Evolutionary conservation across 192 early-diverging fungal genomes (phyloP).

Genomic region (Coemansia sp.): DNA sequence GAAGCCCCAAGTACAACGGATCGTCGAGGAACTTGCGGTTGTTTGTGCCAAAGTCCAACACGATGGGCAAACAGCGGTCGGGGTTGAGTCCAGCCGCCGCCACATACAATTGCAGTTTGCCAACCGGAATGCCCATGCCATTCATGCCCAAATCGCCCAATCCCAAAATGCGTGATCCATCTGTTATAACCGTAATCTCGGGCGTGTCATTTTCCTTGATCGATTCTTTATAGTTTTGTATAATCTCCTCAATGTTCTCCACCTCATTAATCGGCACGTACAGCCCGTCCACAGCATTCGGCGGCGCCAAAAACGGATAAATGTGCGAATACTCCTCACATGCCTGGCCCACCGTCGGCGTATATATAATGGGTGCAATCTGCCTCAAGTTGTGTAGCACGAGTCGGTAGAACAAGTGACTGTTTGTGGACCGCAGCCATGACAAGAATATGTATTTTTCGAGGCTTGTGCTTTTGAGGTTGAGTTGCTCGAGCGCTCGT

Average conservation of each 20-base stretch:
- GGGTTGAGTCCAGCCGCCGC: slow-evolving; percentile 84
- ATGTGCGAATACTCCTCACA: slow-evolving; percentile 86
- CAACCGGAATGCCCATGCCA: slow-evolving; percentile 93
- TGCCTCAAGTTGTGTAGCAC: slow-evolving; percentile 77
- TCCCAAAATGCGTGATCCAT: slow-evolving; percentile 90
- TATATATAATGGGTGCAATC: slow-evolving; percentile 75
- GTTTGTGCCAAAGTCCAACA: slow-evolving; percentile 89
- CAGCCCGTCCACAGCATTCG: slow-evolving; percentile 76
- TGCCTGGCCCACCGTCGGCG: slow-evolving; percentile 76
- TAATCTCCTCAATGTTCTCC: slow-evolving; percentile 71
- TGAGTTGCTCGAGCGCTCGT: slow-evolving; percentile 69
- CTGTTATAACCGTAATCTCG: slow-evolving; percentile 90
- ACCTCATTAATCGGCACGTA: slow-evolving; percentile 76
- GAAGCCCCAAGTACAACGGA: slow-evolving; percentile 85
- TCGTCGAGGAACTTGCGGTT: slow-evolving; percentile 76
- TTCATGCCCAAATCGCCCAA: slow-evolving; percentile 92
- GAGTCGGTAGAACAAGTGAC: slow-evolving; percentile 80
- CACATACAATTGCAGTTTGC: slow-evolving; percentile 91
- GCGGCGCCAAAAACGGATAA: slow-evolving; percentile 75
- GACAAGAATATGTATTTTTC: slow-evolving; percentile 86
- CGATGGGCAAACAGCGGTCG: slow-evolving; percentile 80
- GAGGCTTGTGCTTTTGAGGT: slow-evolving; percentile 63
- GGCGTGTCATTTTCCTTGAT: slow-evolving; percentile 60
- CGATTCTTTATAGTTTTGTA: slow-evolving; percentile 74
- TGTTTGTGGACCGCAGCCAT: slow-evolving; percentile 73